These are phyloP conservation scores for Panaeolus papilionaceus DNA, from an alignment of 768 basidiomycete genomes.

Conservation along the genomic window DNA sequence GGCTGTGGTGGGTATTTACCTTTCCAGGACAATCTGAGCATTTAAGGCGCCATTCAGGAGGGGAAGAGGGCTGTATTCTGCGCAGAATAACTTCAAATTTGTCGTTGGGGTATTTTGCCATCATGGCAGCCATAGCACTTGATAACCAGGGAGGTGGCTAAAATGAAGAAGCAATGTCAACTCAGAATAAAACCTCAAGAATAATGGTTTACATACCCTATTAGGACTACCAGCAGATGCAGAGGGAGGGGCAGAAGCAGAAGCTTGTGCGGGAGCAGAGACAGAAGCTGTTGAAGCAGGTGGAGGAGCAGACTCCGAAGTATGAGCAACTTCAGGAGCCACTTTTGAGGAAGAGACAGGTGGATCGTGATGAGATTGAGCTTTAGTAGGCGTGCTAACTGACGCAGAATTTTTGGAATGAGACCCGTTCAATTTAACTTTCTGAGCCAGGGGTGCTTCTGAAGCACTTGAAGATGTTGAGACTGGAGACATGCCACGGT, in stretches of 20 bases:
- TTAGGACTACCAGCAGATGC: conserved; percentile 24
- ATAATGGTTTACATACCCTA: conserved; percentile 30
- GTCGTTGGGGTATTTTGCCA: conserved; percentile 79
- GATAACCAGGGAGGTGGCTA: conserved; percentile 76
- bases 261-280: conserved; percentile 17
- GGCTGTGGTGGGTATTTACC: conserved; percentile 45
- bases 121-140: conserved; percentile 70
- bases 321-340: conserved; percentile 19
- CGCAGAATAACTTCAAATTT: conserved; percentile 79
- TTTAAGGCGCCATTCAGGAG: conserved; percentile 89
- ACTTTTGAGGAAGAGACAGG: conserved; percentile 11
- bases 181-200: conserved; percentile 5
- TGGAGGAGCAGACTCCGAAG: conserved; percentile 21
- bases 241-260: conserved; percentile 26
- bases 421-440: conserved; percentile 64
- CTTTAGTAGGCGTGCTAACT: conserved; percentile 13
- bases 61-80: conserved; percentile 57
- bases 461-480: conserved; percentile 77
- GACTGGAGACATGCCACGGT: conserved; percentile 71
- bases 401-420: conserved; percentile 33
- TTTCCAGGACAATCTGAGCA: conserved; percentile 95
- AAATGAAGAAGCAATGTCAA: conserved; percentile 17
- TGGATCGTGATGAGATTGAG: not conserved
- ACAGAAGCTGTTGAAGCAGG: conserved; percentile 24
- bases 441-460: conserved; percentile 76